A percentile compares a stretch with the other conserved stretches of the same genome.
phyloP scores from a whole-genome alignment of 352 stramenopile species.

The Halophytophthora batemanensis region DNA sequence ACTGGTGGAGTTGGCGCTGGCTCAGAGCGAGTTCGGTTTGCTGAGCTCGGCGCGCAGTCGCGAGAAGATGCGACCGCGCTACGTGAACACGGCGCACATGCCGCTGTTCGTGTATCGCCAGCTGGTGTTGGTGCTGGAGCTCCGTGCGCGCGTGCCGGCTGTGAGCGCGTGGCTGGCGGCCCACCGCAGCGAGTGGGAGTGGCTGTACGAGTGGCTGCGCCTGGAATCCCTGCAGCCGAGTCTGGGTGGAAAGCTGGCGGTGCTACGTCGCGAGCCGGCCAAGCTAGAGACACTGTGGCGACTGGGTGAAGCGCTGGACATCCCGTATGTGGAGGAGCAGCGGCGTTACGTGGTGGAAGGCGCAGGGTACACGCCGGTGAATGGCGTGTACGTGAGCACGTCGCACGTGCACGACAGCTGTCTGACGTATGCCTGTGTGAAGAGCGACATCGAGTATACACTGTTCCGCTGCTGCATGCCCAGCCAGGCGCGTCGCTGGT shows the following conservation, averaged over 20 bases:
- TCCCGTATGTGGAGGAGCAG: constrained; percentile 73
- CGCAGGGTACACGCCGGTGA: constrained; percentile 89
- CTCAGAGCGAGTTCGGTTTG: constrained; percentile 64
- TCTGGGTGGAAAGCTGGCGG: constrained; percentile 58
- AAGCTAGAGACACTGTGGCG: constrained; percentile 73
- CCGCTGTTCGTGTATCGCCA: constrained; percentile 82
- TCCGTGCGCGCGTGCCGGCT: constrained; percentile 57
- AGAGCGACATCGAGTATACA: constrained; percentile 84
- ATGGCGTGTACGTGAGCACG: constrained; percentile 93
- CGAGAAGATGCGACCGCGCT: constrained; percentile 59
- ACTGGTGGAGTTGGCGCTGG: constrained; percentile 68
- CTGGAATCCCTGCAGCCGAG: constrained; percentile 79
- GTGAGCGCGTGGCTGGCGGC: constrained; percentile 56
- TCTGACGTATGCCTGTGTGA: constrained; percentile 64
- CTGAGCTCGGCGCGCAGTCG: constrained; percentile 63
- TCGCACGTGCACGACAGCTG: constrained; percentile 70
- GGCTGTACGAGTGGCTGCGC: constrained; percentile 88
- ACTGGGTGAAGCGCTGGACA: constrained; percentile 55
- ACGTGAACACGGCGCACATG: constrained; percentile 65
- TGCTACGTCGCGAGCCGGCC: constrained; percentile 65
- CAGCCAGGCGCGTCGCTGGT: constrained; percentile 97
- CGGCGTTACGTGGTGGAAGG: constrained; percentile 86
- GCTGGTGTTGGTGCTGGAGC: constrained; percentile 62
- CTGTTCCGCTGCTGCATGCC: constrained; percentile 98
- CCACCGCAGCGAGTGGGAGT: constrained; percentile 65